Conservation (phyloP, 2,329 filamentous ascomycete species). For the Alternaria sp. region DNA sequence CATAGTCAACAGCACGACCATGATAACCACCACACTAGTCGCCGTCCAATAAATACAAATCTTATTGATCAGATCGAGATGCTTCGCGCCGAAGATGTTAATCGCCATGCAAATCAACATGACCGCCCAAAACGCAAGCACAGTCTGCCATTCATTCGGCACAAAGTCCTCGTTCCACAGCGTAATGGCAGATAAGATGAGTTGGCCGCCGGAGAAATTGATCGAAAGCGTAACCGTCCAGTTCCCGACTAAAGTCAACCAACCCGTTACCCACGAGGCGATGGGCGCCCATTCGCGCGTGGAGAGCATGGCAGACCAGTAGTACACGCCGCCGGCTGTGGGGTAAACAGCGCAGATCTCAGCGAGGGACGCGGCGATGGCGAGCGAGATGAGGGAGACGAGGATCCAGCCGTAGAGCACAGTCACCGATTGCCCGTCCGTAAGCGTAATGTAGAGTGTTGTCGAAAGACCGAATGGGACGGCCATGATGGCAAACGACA, state of each 20-base stretch:
- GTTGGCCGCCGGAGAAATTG: slow-evolving; percentile 70
- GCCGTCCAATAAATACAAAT: slow-evolving; percentile 76
- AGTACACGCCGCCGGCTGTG: slow-evolving; percentile 77
- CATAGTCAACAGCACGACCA: slow-evolving; percentile 69
- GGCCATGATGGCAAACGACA: slow-evolving; percentile 78
- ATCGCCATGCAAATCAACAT: slow-evolving; percentile 69
- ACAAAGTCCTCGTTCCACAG: slow-evolving; percentile 73
- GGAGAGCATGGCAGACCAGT: slow-evolving; percentile 71
- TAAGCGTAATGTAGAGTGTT: slow-evolving; percentile 71
- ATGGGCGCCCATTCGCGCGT: slow-evolving; percentile 70
- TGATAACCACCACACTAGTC: slow-evolving; percentile 70
- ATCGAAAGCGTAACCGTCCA: slow-evolving; percentile 71
- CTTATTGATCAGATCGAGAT: slow-evolving; percentile 73
- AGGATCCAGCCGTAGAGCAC: slow-evolving; percentile 73
- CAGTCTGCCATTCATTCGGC: slow-evolving; percentile 71
- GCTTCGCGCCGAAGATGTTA: slow-evolving; percentile 68
- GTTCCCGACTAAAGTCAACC: slow-evolving; percentile 75
- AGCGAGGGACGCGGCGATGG: slow-evolving; percentile 73
- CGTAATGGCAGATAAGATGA: slow-evolving; percentile 71
- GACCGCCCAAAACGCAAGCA: slow-evolving; percentile 74
- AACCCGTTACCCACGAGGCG: slow-evolving; percentile 73
- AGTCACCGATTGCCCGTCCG: slow-evolving; percentile 72
- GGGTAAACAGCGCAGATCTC: slow-evolving; percentile 80
- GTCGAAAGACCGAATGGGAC: slow-evolving; percentile 72
- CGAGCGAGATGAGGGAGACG: slow-evolving; percentile 69